Base-by-base conservation (phyloP, 2,329 filamentous ascomycete genomes). In the Teratosphaeria nubilosa region DNA sequence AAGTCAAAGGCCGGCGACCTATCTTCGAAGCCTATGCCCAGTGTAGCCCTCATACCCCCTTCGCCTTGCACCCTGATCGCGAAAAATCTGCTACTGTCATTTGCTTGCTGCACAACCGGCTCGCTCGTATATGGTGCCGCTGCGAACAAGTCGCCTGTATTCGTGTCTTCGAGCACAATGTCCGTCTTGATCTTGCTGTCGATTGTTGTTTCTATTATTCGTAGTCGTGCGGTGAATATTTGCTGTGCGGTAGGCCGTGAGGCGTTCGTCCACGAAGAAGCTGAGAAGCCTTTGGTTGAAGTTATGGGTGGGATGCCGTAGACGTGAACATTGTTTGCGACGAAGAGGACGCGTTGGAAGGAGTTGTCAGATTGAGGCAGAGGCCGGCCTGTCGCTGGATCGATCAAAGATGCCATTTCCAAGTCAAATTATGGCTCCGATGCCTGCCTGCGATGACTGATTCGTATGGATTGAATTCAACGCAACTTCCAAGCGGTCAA, bases 21-120 rank as follows among this genome's bases (percentile, higher is more conserved):
- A 73, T 95, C 90, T 76, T 95, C 90, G 69, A 95, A 95, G 10
- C 90, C 91, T 64, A 95, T 83, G 10, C 91, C 90, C 59, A 96
- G 75, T 52, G 88, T 82, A 11, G 91, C 90, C 72, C 90, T 91
- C 65, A 86, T 80, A 1, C 88, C 86, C 48, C 82, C 81, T 37
- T 85, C 86, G 61, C 91, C 89, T 59, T 89, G 84, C 1, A 95
- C 90, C 14, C 87, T 80, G 37, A 95, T 71, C 5, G 90, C 90
- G 69, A 95, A 95, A 79, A 95, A 95, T 34, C 90, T 83, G 60
- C 83, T 86, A 69, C 85, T 89, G 71, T 95, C 90, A 24, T 88
- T 77, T 22, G 88, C 88, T 64, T 89, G 82, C 74, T 94, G 88
- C 53, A 96, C 88, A 6, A 81, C 82, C 20, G 78, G 78, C 1